Percentiles rank a stretch among this genome's conserved stretches.
These are phyloP conservation scores for Pleurotus djamor DNA, from an alignment of 768 basidiomycete genomes.

Conservation along the genomic window DNA sequence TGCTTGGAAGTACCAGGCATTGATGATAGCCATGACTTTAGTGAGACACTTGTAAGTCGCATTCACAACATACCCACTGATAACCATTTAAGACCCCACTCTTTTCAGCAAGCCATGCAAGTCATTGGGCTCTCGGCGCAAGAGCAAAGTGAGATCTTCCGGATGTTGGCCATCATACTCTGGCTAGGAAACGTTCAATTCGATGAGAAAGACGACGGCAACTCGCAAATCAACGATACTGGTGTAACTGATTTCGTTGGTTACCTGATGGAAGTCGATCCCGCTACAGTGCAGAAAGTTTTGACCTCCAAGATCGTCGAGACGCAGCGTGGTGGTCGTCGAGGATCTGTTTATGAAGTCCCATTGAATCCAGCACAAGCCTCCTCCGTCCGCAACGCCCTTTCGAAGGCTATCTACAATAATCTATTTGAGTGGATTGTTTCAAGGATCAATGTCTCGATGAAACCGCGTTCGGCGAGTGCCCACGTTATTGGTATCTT, in stretches of 20 bases:
- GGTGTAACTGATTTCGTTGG: conserved; percentile 94
- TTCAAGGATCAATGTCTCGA: conserved; percentile 90
- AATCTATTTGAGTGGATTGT: conserved; percentile 99
- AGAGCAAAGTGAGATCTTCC: conserved; percentile 92
- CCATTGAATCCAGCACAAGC: conserved; percentile 94
- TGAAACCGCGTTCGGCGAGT: conserved; percentile 79
- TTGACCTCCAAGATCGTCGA: conserved; percentile 86
- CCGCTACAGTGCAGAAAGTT: conserved; percentile 79
- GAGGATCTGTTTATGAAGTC: conserved; percentile 97
- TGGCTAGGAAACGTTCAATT: conserved; percentile 98
- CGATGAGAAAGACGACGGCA: conserved; percentile 84
- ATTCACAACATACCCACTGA: background rate
- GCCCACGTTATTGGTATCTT: conserved; percentile 92
- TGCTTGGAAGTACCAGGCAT: conserved; percentile 92
- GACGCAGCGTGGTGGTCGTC: conserved; percentile 86
- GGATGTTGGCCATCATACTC: conserved; percentile 86
- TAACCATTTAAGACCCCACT: conserved; percentile 5
- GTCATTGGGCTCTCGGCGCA: conserved; percentile 81
- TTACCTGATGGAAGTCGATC: conserved; percentile 90
- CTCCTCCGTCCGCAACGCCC: conserved; percentile 81
- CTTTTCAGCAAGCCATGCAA: conserved; percentile 82
- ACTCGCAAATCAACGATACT: conserved; percentile 75
- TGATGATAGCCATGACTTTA: conserved; percentile 84
- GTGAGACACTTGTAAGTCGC: conserved; percentile 77
- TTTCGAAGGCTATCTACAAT: conserved; percentile 96